Base-by-base conservation (phyloP, 1,284 basidiomycete genomes). In the Rhodotorula sp. region DNA sequence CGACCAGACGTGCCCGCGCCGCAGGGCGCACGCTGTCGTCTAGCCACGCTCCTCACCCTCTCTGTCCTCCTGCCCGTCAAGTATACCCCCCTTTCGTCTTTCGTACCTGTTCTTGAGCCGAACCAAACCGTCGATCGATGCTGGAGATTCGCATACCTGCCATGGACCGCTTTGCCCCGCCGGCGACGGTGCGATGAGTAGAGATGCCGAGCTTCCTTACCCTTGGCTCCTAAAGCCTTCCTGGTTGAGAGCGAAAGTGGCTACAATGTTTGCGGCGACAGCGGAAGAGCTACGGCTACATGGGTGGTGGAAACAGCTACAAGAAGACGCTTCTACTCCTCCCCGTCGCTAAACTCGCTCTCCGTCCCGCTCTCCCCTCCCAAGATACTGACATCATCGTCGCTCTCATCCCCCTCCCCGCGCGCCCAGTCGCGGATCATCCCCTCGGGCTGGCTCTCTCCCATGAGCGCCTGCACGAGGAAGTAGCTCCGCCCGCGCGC, bases 381-480 rank as follows among this genome's bases (percentile, higher is more conserved):
- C 3, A 51, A 6, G 21, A 51, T 37, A 34, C 51, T 46, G 22
- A 51, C 12, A 19, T 51, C 56, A 17, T 51, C 66, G 17, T 70
- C 68, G 22, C 61, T 54, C 22, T 21, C 51, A 8, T 67, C 66
- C 27, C 36, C 64, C 19, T 29, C 51, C 19, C 63, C 64, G 25
- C 29, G 53, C 21, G 70, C 70, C 70, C 70, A 71, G 41, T 71
- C 70, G 7, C 70, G 46, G 10, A 71, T 48, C 54, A 68, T 37
- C 12, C 66, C 70, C n/a, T 71, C 66, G 17, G 70, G 58, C 36
- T 64, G 53, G 3, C n/a, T 34, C 53, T 71, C 66, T 6, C 70
- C 70, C 70, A 71, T 65, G 46, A 71, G 32, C 32, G 70, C 70
- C 59, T 71, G 70, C 32, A 71, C 70, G 32, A 71, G 58, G 62